Base-by-base conservation (phyloP, 176 grass and related monocot genomes). In the Triticum urartu region DNA sequence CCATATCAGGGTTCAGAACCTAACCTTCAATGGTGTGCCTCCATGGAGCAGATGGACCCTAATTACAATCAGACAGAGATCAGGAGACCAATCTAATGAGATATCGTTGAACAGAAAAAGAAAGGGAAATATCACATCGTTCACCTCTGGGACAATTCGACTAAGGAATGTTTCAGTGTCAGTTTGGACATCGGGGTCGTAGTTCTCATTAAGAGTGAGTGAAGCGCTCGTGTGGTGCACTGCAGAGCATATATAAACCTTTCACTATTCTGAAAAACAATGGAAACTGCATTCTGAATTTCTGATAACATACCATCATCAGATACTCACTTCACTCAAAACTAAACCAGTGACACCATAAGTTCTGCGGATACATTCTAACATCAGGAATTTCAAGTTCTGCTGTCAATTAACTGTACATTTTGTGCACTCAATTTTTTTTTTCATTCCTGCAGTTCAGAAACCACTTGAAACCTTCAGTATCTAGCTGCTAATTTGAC, bases 171-270 rank as follows among this genome's bases (percentile, higher is more conserved):
- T 98, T 92, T 98, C 96, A 48, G 93, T 98, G 84, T 95, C 96
- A 59, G 32, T 60, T 87, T 98, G 96, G 72, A 98, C 96, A 88
- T 98, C 96, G 0, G 91, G 88, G 79, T 98, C 96, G 38, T 98
- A 98, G 58, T 98, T 98, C 79, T 94, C 96, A 86, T 98, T 98
- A 62, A 98, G 95, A 84, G 96, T 98, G 75, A 98, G 85, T 0
- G 96, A 98, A 81, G 93, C 96, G 45, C 96, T 98, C 72, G 96
- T 98, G 82, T 98, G 96, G 80, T 98, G 96, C 87, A 98, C 96
- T 98, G 92, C 36, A 92, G 64, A 84, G 48, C 20, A 64, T 73
- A 60, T 77, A 36, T 68, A 61, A 85, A 30, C 12, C 84, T 36
- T 65, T 83, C 32, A 81, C 2, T 58, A 84, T 78, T 61, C 10